Percentiles rank a stretch among this genome's conserved stretches.
These are phyloP conservation scores for Penicillium coprophilum DNA, from an alignment of 495 filamentous ascomycete species.

Conservation along the genomic window DNA sequence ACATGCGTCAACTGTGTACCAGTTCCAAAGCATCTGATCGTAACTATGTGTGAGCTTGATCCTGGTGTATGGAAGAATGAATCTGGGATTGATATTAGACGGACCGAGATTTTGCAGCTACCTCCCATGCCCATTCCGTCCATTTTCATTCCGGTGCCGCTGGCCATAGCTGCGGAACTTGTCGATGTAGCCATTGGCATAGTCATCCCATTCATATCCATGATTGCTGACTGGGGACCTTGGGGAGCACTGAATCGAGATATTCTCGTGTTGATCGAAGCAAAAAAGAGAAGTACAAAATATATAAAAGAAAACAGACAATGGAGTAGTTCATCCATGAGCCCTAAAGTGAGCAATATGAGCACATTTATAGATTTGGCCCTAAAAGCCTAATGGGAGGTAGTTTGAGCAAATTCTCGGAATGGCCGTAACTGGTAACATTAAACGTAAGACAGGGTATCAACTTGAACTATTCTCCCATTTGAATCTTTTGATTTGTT, in stretches of 20 bases:
- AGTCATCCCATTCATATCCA: conserved; percentile 4
- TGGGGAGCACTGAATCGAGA: not conserved
- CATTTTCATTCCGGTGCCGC: conserved; percentile 24
- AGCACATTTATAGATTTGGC: not conserved
- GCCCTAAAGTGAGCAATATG: not conserved
- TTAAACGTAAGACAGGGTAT: conserved; percentile 23
- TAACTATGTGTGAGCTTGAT: conserved; percentile 6
- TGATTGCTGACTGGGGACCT: not conserved
- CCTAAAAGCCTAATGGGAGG: not conserved
- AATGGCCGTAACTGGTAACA: not conserved
- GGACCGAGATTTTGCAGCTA: conserved; percentile 47
- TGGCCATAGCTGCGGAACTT: conserved; percentile 9
- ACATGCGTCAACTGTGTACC: conserved; percentile 69
- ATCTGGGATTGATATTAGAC: conserved; percentile 9
- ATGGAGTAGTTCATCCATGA: not conserved
- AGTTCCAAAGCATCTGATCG: conserved; percentile 75
- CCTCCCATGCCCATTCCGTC: conserved; percentile 34
- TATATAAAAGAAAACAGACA: not conserved
- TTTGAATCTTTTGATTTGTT: not conserved
- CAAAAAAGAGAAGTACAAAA: not conserved
- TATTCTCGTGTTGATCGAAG: not conserved
- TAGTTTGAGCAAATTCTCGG: conserved; percentile 9
- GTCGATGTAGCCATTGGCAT: not conserved
- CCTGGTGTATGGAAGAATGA: not conserved
- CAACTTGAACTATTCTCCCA: conserved; percentile 6